Percentiles rank a stretch among this genome's conserved stretches.
Evolutionary conservation across 78 protist genomes (phyloP).

Genomic region (Emiliania huxleyi): DNA sequence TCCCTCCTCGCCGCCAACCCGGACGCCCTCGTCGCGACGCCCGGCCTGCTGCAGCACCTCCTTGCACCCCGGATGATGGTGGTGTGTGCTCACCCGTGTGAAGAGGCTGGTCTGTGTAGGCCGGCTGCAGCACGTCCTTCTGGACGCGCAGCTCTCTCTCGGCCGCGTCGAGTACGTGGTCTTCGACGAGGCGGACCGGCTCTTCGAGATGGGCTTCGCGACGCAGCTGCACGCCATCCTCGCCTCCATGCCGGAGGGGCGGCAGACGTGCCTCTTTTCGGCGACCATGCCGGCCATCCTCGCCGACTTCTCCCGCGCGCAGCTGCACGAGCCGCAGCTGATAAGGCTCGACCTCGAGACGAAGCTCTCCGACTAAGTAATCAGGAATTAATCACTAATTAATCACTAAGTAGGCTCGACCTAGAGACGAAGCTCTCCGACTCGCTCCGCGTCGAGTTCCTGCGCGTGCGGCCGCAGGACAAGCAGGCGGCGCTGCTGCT

Average conservation of each 20-base stretch:
- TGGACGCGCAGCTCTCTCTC: conserved; percentile 78
- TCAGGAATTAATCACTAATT: too few species aligned
- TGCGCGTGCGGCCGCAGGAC: background rate
- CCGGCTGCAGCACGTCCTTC: conserved; percentile 77
- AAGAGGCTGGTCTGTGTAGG: background rate
- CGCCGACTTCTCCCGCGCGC: conserved; percentile 84
- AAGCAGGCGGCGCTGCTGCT: conserved; percentile 6
- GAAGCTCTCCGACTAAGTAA: too few species aligned
- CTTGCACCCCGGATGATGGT: background rate
- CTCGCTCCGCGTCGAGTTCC: background rate
- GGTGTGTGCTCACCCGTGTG: background rate
- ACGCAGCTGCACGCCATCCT: conserved; percentile 46
- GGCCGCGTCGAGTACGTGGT: conserved; percentile 72
- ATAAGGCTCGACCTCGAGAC: conserved; percentile 31
- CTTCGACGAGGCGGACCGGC: conserved; percentile 98
- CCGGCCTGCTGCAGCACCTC: conserved; percentile 94
- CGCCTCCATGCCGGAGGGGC: background rate
- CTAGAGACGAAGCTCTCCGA: conserved; percentile 5
- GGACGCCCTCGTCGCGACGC: conserved; percentile 95
- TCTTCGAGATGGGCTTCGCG: conserved; percentile 97
- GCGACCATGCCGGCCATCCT: conserved; percentile 95
- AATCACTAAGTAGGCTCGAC: too few species aligned
- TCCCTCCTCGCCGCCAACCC: conserved; percentile 81
- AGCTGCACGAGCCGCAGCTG: conserved; percentile 18
- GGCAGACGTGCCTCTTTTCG: conserved; percentile 91